Evolutionary conservation across 441 rosid species (phyloP).

Genomic region (Corymbia calophylla): DNA sequence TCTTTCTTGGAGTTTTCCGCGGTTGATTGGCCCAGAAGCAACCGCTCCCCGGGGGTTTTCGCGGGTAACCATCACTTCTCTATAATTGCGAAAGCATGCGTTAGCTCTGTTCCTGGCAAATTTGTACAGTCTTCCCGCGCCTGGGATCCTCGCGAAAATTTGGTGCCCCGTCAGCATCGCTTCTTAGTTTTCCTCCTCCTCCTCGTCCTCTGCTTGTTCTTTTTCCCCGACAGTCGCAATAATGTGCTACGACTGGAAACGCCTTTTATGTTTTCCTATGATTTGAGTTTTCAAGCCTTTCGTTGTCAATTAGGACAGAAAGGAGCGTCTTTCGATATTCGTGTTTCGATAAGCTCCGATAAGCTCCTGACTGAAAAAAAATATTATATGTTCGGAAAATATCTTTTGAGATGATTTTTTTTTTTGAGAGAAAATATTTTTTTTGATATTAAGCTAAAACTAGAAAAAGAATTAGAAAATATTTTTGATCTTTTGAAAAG

Average conservation of each 20-base stretch:
- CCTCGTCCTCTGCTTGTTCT: not conserved
- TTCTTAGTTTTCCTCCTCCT: not conserved
- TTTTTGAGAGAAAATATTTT: no score
- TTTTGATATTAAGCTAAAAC: not conserved
- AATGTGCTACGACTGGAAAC: not conserved
- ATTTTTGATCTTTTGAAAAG: fast-evolving
- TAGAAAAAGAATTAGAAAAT: no score
- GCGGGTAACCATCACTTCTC: not conserved
- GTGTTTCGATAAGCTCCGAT: not conserved
- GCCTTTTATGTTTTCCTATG: not conserved
- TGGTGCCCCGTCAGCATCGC: not conserved
- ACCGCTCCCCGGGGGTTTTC: not conserved
- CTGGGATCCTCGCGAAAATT: not conserved
- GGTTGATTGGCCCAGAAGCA: not conserved
- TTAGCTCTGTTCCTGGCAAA: not conserved
- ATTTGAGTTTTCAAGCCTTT: not conserved
- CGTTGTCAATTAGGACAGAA: not conserved
- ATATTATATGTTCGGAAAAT: no score
- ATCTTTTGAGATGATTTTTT: no score
- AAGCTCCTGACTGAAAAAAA: not conserved
- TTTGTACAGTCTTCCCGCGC: not conserved
- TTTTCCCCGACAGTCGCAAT: not conserved
- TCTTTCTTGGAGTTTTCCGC: not conserved
- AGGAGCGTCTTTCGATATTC: not conserved
- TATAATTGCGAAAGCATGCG: not conserved